phyloP scores from a whole-genome alignment of 768 basidiomycete genomes.

The Hydnum rufescens region DNA sequence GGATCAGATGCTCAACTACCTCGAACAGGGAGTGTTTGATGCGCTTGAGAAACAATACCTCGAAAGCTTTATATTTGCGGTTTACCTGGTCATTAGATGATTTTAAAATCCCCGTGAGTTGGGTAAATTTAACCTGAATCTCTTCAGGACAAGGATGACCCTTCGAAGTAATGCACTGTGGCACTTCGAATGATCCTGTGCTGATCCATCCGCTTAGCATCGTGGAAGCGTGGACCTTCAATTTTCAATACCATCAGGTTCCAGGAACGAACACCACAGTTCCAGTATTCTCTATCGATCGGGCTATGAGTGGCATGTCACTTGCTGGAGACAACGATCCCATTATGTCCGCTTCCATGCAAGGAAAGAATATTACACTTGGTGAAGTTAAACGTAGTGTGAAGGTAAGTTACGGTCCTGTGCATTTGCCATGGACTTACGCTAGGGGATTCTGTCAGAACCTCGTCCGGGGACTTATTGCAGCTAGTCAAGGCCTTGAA shows the following conservation, averaged over 20 bases:
- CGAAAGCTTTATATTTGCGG: conserved; percentile 65
- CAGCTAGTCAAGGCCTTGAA: conserved; percentile 66
- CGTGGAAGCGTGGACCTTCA: conserved; percentile 76
- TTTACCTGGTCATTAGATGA: conserved; percentile 42
- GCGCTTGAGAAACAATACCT: conserved; percentile 72
- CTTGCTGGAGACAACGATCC: conserved; percentile 30
- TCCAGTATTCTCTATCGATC: conserved; percentile 57
- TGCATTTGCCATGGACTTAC: neutral
- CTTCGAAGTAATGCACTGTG: conserved; percentile 41
- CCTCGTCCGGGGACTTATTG: conserved; percentile 56
- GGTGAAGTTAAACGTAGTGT: conserved; percentile 67
- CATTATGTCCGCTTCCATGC: conserved; percentile 34
- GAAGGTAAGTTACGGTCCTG: conserved; percentile 28
- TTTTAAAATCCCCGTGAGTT: conserved; percentile 2
- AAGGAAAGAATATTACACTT: conserved; percentile 48
- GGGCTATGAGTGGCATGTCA: conserved; percentile 33
- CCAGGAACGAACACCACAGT: conserved; percentile 38
- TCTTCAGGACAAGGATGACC: conserved; percentile 74
- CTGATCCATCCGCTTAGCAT: conserved; percentile 28
- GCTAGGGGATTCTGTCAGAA: conserved; percentile 23
- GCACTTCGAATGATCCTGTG: conserved; percentile 1
- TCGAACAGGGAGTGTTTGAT: conserved; percentile 75
- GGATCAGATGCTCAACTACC: conserved; percentile 59
- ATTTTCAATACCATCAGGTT: conserved; percentile 62
- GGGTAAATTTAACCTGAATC: neutral